These are phyloP conservation scores for Amaranthus cruentus DNA, from an alignment of 148 eudicot species.

Conservation along the genomic window DNA sequence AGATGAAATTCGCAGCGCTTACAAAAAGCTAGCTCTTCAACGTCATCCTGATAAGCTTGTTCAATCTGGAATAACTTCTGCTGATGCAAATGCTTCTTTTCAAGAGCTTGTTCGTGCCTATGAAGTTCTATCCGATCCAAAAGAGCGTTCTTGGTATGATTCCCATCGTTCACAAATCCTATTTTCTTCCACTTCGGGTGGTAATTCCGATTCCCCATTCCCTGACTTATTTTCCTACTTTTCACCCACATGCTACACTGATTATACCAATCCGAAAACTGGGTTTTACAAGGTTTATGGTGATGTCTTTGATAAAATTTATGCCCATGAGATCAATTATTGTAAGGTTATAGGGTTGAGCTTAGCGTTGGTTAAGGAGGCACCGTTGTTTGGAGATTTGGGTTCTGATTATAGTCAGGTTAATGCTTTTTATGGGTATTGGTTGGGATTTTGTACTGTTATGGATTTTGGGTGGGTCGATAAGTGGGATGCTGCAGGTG, in stretches of 20 bases:
- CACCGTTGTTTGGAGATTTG: constrained; percentile 79
- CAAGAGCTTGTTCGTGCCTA: constrained; percentile 93
- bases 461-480: constrained; percentile 94
- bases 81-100: constrained; percentile 77
- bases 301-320: constrained; percentile 62
- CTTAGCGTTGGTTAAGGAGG: constrained; percentile 62
- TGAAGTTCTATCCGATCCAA: constrained; percentile 82
- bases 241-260: constrained; percentile 64
- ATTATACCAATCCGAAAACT: constrained; percentile 42
- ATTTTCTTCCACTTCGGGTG: constrained; percentile 29
- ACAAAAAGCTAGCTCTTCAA: constrained; percentile 80
- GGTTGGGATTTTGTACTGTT: constrained; percentile 73
- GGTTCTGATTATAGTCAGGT: constrained; percentile 71
- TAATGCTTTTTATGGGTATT: constrained; percentile 84
- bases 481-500: constrained; percentile 65
- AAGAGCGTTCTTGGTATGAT: constrained; percentile 93
- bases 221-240: constrained; percentile 73
- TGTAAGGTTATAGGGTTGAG: constrained; percentile 62
- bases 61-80: constrained; percentile 58
- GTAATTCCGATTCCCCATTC: constrained; percentile 12
- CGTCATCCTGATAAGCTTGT: constrained; percentile 97
- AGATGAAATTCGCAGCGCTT: constrained; percentile 84
- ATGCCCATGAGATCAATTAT: constrained; percentile 55
- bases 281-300: constrained; percentile 84
- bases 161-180: constrained; percentile 91